phyloP scores from a whole-genome alignment of 306 rosid species.

The Castanea mollissima region DNA sequence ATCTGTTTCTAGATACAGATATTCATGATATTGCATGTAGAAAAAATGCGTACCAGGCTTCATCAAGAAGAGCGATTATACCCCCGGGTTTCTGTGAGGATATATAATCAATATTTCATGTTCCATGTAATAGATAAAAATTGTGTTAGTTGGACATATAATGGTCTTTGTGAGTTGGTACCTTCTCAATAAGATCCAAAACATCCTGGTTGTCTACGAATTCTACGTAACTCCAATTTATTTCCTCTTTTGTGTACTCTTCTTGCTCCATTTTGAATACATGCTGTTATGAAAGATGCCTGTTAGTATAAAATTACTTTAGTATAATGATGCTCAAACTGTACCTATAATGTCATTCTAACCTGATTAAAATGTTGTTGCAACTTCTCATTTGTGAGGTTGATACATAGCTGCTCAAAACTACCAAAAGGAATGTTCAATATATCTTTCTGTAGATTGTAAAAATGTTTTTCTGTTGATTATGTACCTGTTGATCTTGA shows the following conservation, averaged over 20 bases:
- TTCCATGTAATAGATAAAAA: conserved; percentile 5
- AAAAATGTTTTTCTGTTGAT: conserved; percentile 5
- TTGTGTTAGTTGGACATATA: conserved; percentile 7
- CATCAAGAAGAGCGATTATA: conserved; percentile 88
- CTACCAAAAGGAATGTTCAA: conserved; percentile 35
- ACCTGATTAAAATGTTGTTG: conserved; percentile 94
- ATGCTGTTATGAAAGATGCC: conserved; percentile 53
- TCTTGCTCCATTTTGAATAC: conserved; percentile 98
- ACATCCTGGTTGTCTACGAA: conserved; percentile 90
- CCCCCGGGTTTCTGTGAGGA: conserved; percentile 79
- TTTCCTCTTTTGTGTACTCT: conserved; percentile 86
- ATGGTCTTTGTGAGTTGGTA: conserved; percentile 22
- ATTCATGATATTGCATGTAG: conserved; percentile 10
- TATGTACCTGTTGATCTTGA: conserved; percentile 77
- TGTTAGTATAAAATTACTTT: conserved; percentile 16
- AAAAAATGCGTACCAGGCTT: conserved; percentile 72
- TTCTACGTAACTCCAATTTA: conserved; percentile 86
- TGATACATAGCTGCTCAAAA: conserved; percentile 91
- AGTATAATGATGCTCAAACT: conserved; percentile 1
- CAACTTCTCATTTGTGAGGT: conserved; percentile 84
- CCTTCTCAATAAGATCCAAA: conserved; percentile 89
- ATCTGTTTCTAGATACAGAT: conserved; percentile 9
- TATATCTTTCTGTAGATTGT: background rate
- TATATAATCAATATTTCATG: conserved; percentile 12
- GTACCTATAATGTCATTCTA: conserved; percentile 27